Evolutionary conservation across 2,329 filamentous ascomycete species (phyloP), one percentile per base, ranked within the genome.

Genomic region (Ophiostoma piceae): DNA sequence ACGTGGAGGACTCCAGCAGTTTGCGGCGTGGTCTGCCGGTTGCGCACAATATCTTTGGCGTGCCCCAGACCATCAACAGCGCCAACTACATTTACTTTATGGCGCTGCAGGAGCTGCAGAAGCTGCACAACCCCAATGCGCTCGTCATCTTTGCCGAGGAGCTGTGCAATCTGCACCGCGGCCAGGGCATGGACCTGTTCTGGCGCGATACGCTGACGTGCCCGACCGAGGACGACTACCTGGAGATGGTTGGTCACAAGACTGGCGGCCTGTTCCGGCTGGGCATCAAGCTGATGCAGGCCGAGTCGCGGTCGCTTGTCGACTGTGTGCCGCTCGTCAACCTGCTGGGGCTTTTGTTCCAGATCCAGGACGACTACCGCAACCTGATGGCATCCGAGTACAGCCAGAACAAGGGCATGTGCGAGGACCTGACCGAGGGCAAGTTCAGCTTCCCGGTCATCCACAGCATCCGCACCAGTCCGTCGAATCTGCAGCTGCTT

Each of bases 381-480:
- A 98, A 98, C 78, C 87, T 99, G 62, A 86, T 85, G 39, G 87
- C 84, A 22, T 82, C 81, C n/a, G 84, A 88, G 76, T 97, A 97
- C 82, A 89, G 88, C 51, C 84, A 90, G 73, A 94, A 96, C 79
- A 98, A 98, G 82, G 95, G 94, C 67, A 86, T 97, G 74, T 96
- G 92, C 79, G 94, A 98, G 82, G 95, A 98, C 79, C 81, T 98
- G 75, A 97, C 93, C 0, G 95, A 98, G 81, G 94, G 94, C 73
- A 98, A 98, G 84, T 97, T 97, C 82, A 94, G 90, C 35, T 97
- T 97, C 78, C 93, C 94, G 57, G 89, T 98, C 76, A 97, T 98
- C 76, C 94, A 98, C 81, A 90, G 91, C 78, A 96, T 98, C 74
- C 91, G 92, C 71, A 82, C 90, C 71, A 87, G 93, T 77, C 91